Evolutionary conservation across 2,329 filamentous ascomycete species (phyloP), one percentile per base, ranked within the genome.

Genomic region (Xylaria arbuscula): DNA sequence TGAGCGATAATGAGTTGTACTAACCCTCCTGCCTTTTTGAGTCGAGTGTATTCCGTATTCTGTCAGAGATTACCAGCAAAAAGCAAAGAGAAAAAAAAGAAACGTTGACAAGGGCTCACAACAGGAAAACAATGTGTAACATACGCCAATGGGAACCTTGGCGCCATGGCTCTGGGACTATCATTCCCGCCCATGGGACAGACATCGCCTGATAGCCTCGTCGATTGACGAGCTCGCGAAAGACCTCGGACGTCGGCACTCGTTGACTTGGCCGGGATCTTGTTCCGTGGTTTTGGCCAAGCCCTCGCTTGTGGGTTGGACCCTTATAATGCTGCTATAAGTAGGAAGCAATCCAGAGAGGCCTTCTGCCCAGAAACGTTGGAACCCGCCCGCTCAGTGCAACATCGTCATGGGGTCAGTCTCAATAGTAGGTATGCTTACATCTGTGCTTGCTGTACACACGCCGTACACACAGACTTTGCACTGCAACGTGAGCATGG

Each of bases 351-450:
- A 55, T 17, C 51, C 42, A 38, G 38, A 65, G 53, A 58, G 53
- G 48, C 48, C 51, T 53, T 54, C 32, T 22, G 34, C 36, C 62
- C 54, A 45, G 61, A 32, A 56, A 68, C 34, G 62, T 51, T 66
- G 66, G 63, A 51, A 56, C 47, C 58, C 55, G 50, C 57, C 66
- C 40, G 38, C 24, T 54, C 34, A 50, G 36, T 63, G 66, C 62
- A 45, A 68, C 68, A 55, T 70, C 60, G 66, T 66, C 66, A 68
- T 70, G 68, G 68, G 68, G 45, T 36, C 50, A 45, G 32, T 45
- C 47, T 62, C 64, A 64, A 64, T 67, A 60, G 60, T 63, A 47
- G 45, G 50, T 22, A 38, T 13, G 57, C 55, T 62, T 68, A 65
- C 50, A 64, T 64, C 55, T 45, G 50, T 62, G 51, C 32, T 54